Percentiles rank a stretch among this genome's conserved stretches.
Evolutionary conservation across 345 rosid genomes (phyloP).

Genomic region (Reutealis trisperma): DNA sequence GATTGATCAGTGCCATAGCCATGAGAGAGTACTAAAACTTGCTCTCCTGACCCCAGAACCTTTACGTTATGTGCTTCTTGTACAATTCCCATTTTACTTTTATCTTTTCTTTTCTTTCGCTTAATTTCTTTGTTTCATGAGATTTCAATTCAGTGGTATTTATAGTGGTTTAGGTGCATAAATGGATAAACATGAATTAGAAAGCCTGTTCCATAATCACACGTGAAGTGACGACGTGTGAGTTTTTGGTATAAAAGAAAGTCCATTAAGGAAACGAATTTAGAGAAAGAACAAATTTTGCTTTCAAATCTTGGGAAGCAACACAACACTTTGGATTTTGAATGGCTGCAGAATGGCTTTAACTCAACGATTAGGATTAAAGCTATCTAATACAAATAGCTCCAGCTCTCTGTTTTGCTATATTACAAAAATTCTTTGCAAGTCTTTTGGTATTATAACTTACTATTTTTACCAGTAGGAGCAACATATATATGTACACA

Average conservation of each 20-base stretch:
- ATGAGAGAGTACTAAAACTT: background rate
- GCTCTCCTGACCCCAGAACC: constrained; percentile 3
- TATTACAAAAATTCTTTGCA: too few species aligned
- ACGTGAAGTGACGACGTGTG: background rate
- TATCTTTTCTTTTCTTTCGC: too few species aligned
- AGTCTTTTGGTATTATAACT: too few species aligned
- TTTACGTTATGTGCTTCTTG: constrained; percentile 19
- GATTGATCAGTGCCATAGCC: constrained; percentile 18
- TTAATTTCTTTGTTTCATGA: too few species aligned
- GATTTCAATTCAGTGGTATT: background rate
- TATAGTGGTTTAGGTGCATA: background rate
- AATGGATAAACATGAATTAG: too few species aligned
- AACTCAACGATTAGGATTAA: too few species aligned
- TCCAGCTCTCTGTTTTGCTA: too few species aligned
- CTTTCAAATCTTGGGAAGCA: background rate
- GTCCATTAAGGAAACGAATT: too few species aligned
- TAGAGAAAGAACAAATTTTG: background rate
- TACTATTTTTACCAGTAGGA: too few species aligned
- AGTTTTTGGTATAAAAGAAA: background rate
- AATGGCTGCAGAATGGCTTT: background rate
- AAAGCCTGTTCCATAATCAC: background rate
- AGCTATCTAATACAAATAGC: too few species aligned
- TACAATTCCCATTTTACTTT: constrained; percentile 3
- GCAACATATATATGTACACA: too few species aligned
- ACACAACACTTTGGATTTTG: background rate